Percentiles rank a stretch among this genome's conserved stretches.
Evolutionary conservation across 2,329 filamentous ascomycete species (phyloP).

Genomic region (Chaetomium olivaceum): DNA sequence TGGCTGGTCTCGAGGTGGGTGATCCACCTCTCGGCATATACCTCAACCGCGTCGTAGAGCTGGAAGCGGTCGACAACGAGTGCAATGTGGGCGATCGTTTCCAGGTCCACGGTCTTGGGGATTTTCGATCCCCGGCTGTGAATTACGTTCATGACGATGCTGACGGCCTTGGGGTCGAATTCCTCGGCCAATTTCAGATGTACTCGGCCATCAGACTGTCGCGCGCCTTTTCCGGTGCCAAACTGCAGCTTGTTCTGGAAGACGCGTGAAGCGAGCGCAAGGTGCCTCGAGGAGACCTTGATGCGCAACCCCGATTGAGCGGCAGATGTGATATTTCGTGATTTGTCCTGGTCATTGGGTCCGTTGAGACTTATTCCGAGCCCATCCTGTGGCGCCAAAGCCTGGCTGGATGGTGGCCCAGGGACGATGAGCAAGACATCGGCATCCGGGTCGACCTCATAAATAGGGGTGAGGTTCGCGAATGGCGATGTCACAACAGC

Average conservation of each 20-base stretch:
- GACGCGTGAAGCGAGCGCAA: constrained; percentile 39
- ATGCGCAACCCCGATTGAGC: constrained; percentile 35
- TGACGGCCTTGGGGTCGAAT: constrained; percentile 43
- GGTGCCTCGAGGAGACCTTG: constrained; percentile 42
- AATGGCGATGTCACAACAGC: constrained; percentile 30
- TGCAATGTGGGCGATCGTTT: constrained; percentile 48
- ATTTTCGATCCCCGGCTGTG: constrained; percentile 46
- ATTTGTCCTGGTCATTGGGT: constrained; percentile 14
- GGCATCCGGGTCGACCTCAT: constrained; percentile 41
- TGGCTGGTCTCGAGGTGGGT: constrained; percentile 25
- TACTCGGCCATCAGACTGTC: constrained; percentile 37
- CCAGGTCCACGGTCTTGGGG: constrained; percentile 41
- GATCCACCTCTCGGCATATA: constrained; percentile 47
- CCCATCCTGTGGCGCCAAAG: constrained; percentile 33
- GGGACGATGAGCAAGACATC: constrained; percentile 38
- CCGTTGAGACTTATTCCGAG: background rate
- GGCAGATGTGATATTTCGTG: constrained; percentile 16
- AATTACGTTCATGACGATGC: constrained; percentile 47
- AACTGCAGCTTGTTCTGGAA: constrained; percentile 35
- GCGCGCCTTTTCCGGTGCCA: constrained; percentile 8
- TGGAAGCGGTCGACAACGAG: constrained; percentile 46
- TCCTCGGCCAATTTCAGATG: constrained; percentile 36
- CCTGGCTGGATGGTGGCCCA: constrained; percentile 23
- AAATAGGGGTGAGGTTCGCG: constrained; percentile 36
- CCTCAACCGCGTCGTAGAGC: constrained; percentile 45